phyloP scores from a whole-genome alignment of 768 basidiomycete genomes.

The Phanerodontia chrysosporium region DNA sequence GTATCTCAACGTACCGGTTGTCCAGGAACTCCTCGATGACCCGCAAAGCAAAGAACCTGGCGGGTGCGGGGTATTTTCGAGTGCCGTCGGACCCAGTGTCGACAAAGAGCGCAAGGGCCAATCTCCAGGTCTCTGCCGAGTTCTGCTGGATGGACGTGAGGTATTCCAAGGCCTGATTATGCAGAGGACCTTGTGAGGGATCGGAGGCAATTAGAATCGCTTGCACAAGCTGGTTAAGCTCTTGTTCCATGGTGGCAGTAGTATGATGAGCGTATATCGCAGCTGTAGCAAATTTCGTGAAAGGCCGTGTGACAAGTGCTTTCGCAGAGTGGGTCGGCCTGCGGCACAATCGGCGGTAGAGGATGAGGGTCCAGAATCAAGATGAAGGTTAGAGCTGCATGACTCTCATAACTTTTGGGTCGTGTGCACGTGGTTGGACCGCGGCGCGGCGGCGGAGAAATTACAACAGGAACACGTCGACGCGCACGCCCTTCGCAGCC shows the following conservation, averaged over 20 bases:
- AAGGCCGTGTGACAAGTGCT: slow-evolving; percentile 9
- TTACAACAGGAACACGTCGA: not conserved
- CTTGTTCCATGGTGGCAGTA: slow-evolving; percentile 40
- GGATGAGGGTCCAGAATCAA: not conserved
- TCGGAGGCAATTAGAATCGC: slow-evolving; percentile 89
- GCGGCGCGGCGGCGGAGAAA: not conserved
- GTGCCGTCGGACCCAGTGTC: slow-evolving; percentile 55
- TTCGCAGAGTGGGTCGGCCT: not conserved
- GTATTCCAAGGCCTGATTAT: slow-evolving; percentile 85
- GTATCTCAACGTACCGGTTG: slow-evolving; percentile 56
- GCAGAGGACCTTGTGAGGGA: slow-evolving; percentile 62
- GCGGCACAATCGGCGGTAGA: not conserved
- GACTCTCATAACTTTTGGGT: slow-evolving; percentile 15
- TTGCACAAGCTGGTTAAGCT: slow-evolving; percentile 72
- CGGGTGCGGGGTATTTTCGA: slow-evolving; percentile 66
- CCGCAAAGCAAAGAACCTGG: slow-evolving; percentile 75
- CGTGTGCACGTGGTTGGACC: slow-evolving; percentile 15
- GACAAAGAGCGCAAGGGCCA: slow-evolving; percentile 73
- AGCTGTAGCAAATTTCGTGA: slow-evolving; percentile 11
- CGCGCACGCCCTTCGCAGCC: not conserved
- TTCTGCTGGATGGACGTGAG: slow-evolving; percentile 75
- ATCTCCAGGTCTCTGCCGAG: slow-evolving; percentile 71
- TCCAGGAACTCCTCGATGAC: slow-evolving; percentile 82
- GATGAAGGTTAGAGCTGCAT: slow-evolving; percentile 5
- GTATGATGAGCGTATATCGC: not conserved